phyloP scores from a whole-genome alignment of 176 grass and related monocot species.

The Oryza australiensis region DNA sequence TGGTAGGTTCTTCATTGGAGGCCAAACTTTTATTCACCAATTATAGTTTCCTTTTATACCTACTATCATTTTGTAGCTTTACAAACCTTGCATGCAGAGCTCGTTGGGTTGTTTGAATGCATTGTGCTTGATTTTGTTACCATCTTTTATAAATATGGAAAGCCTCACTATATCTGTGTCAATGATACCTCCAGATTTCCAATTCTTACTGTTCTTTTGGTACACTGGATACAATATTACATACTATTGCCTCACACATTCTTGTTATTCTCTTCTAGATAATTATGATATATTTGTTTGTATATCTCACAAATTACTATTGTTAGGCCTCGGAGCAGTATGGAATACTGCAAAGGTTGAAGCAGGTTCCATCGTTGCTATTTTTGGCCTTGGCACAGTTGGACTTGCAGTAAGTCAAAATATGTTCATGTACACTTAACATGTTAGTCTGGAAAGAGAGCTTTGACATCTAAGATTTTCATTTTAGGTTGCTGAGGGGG shows the following conservation, averaged over 20 bases:
- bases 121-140: neutral
- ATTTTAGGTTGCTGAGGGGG: conserved; percentile 87
- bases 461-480: conserved; percentile 1
- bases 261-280: neutral
- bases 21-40: neutral
- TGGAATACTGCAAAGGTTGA: conserved; percentile 99
- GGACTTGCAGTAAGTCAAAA: conserved; percentile 87
- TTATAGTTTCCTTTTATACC: neutral
- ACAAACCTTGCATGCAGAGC: neutral
- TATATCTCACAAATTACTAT: conserved; percentile 29
- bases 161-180: neutral
- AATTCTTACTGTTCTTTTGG: neutral
- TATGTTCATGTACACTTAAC: neutral
- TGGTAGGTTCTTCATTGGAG: conserved; percentile 47
- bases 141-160: neutral
- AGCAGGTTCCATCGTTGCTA: conserved; percentile 72
- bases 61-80: neutral
- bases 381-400: conserved; percentile 98
- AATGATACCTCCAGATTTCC: neutral
- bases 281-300: neutral
- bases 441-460: conserved; percentile 1
- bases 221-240: neutral
- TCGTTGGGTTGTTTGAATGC: neutral
- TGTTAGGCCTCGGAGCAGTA: conserved; percentile 89
- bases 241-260: neutral